phyloP scores from a whole-genome alignment of 2,329 filamentous ascomycete species.

The Cordyceps militaris region DNA sequence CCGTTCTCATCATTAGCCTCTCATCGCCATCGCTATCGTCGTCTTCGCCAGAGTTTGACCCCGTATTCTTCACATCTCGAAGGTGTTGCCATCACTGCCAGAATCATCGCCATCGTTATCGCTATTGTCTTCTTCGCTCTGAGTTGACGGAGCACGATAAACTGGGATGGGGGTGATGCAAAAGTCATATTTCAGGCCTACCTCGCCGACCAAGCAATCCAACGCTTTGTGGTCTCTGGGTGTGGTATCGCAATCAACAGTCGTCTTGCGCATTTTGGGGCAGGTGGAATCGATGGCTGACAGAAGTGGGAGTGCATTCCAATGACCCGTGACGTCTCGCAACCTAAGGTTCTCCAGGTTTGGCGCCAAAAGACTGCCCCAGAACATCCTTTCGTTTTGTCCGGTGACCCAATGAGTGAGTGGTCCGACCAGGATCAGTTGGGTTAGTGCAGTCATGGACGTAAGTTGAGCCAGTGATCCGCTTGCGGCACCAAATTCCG shows the following conservation, averaged over 20 bases:
- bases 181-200: neutral
- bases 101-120: too few relatives aligned
- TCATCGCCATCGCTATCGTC: too few relatives aligned
- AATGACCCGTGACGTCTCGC: neutral
- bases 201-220: neutral
- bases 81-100: too few relatives aligned
- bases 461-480: neutral
- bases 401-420: neutral
- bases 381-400: neutral
- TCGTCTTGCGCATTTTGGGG: neutral
- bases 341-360: neutral
- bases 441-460: neutral
- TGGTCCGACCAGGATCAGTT: neutral
- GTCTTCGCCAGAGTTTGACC: too few relatives aligned
- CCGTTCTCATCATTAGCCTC: too few relatives aligned
- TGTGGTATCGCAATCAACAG: neutral
- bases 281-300: neutral
- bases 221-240: too few relatives aligned
- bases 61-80: too few relatives aligned
- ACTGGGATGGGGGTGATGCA: too few relatives aligned
- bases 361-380: neutral
- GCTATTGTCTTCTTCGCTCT: too few relatives aligned
- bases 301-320: neutral
- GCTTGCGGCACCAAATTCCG: rapidly evolving
- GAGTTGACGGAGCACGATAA: too few relatives aligned